phyloP scores from a whole-genome alignment of 1,139 yeast genomes.

The Scheffersomyces illinoinensis region DNA sequence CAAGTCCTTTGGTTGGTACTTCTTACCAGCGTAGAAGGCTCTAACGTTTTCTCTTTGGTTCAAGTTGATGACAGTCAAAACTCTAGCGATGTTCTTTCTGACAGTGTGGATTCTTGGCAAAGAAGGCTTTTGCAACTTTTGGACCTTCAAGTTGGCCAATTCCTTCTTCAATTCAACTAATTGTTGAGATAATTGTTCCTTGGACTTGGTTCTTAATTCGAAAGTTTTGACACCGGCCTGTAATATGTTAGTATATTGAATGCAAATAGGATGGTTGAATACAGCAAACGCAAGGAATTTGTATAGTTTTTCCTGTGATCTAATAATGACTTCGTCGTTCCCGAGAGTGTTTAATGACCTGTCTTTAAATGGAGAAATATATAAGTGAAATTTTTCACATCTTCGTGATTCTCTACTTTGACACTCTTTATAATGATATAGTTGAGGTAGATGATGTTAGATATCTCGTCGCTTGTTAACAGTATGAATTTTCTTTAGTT shows the following conservation, averaged over 20 bases:
- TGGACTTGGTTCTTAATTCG: constrained; percentile 97
- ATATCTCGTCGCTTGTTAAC: background rate
- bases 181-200: constrained; percentile 93
- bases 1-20: constrained; percentile 97
- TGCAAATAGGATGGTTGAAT: background rate
- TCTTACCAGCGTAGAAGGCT: constrained; percentile 95
- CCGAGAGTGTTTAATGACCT: no score
- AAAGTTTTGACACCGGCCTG: constrained; percentile 92
- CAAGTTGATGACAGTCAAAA: constrained; percentile 93
- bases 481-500: background rate
- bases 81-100: constrained; percentile 98
- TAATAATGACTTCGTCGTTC: no score
- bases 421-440: no score
- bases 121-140: constrained; percentile 88
- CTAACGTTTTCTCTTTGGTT: constrained; percentile 96
- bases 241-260: constrained; percentile 22
- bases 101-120: constrained; percentile 94
- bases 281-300: background rate
- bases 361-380: no score
- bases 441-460: background rate
- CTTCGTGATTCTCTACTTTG: background rate
- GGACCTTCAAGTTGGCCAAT: constrained; percentile 94
- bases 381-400: background rate
- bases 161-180: constrained; percentile 96
- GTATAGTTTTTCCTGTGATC: background rate